Conservation (phyloP, 805 yeast species). For the Schwanniomyces vanrijiae region DNA sequence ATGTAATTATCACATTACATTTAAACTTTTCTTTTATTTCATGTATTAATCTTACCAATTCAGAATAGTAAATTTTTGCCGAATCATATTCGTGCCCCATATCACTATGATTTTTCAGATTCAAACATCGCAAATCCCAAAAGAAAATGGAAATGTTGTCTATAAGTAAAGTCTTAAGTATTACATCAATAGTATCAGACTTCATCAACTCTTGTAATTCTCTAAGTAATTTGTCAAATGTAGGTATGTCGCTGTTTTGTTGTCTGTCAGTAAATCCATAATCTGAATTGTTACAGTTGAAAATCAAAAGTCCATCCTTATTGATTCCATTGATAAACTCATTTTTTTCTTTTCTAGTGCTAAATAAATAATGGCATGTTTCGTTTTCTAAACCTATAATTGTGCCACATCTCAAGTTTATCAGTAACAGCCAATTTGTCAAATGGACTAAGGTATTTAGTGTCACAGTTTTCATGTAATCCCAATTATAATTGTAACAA, state of each 20-base stretch:
- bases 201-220: neutral
- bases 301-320: neutral
- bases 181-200: neutral
- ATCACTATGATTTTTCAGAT: constrained; percentile 4
- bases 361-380: constrained; percentile 10
- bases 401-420: constrained; percentile 1
- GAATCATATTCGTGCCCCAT: constrained; percentile 7
- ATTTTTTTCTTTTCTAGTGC: constrained; percentile 3
- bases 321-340: neutral
- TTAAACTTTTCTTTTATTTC: constrained; percentile 14
- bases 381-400: constrained; percentile 3
- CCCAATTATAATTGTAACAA: too few relatives aligned
- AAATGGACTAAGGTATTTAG: constrained; percentile 4
- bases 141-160: constrained; percentile 36
- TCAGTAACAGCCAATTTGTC: neutral
- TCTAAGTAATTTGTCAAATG: neutral
- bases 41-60: constrained; percentile 10
- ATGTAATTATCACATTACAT: constrained; percentile 29
- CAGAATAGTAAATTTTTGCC: constrained; percentile 11
- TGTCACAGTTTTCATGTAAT: constrained; percentile 1
- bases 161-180: constrained; percentile 21
- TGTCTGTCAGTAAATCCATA: neutral
- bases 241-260: neutral
- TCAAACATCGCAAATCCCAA: constrained; percentile 26
- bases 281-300: constrained; percentile 6